Evolutionary conservation across 805 yeast genomes (phyloP), one percentile per base, ranked within the genome.

Genomic region (Clavispora carvajalis): DNA sequence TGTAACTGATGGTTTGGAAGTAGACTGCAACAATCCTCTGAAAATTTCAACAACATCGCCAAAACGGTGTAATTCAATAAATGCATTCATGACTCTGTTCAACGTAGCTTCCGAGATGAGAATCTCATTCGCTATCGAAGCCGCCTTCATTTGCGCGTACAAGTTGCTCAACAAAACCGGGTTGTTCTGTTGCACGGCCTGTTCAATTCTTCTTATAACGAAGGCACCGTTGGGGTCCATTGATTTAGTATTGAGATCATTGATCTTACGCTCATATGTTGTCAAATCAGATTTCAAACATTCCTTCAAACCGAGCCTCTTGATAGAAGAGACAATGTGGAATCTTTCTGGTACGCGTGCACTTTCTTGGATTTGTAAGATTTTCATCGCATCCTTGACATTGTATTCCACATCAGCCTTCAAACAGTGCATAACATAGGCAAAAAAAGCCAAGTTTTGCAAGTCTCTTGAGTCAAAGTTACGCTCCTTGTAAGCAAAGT

Each of bases 11-110:
- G 79, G 79, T 19, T 47, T 53, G 1, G 45, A 45, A 13, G 67
- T 53, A 16, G 71, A 73, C 9, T 56, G 45, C 21, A 72, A 48
- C 62, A 82, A 55, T 33, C 60, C 64, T 44, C 73, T 75, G 77
- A 85, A 82, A 1, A 77, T 55, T 9, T 60, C 59, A 41, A 73
- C 61, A 2, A 73, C 71, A 26, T 59, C 61, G 12, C 57, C 57
- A 13, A 65, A 60, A 21, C 49, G 45, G 30, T 65, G 65, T 30
- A 63, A 52, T 1, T 57, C 61, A 40, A 65, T 65, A 53, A 62
- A 77, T 29, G 69, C 68, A 24, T 65, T 56, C 81, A 80, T 76
- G 40, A 74, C 54, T 24, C 62, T 59, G 36, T 63, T 57, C 36
- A 72, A 55, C 0, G 78, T 68, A 7, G 53, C 54, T 47, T 72